Evolutionary conservation across 495 filamentous ascomycete species (phyloP).

Genomic region (Aspergillus nanangensis): DNA sequence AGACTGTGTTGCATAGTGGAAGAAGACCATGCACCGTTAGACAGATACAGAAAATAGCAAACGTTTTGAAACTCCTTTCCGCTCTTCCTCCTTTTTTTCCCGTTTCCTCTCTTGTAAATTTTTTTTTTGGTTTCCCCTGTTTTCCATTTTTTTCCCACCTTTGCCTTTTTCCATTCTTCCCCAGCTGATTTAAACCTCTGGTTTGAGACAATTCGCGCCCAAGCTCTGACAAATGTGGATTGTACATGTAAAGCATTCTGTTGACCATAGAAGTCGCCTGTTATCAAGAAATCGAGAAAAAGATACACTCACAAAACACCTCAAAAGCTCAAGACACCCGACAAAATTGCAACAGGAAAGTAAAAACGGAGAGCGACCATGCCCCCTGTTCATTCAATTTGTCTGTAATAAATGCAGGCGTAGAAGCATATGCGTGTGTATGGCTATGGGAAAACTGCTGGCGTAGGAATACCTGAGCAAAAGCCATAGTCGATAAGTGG

Average conservation of each 20-base stretch:
- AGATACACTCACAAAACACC: constrained; percentile 13
- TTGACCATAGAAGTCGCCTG: constrained; percentile 9
- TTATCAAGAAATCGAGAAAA: constrained; percentile 21
- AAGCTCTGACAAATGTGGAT: constrained; percentile 12
- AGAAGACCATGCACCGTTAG: constrained; percentile 10
- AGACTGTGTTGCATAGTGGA: neutral
- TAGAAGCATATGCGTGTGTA: too few relatives aligned
- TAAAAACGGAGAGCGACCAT: too few relatives aligned
- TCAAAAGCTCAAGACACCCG: constrained; percentile 5
- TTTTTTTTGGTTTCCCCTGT: neutral
- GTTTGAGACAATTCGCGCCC: too few relatives aligned
- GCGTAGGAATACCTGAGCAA: neutral
- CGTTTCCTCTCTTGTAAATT: neutral
- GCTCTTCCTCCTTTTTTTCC: neutral
- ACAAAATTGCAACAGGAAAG: too few relatives aligned
- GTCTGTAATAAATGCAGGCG: too few relatives aligned
- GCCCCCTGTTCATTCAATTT: too few relatives aligned
- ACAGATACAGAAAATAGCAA: constrained; percentile 19
- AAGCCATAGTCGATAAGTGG: neutral
- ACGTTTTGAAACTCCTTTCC: neutral
- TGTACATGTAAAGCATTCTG: constrained; percentile 13
- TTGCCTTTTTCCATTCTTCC: constrained; percentile 4
- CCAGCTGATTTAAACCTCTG: neutral
- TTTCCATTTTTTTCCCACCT: constrained; percentile 1
- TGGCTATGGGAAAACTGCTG: too few relatives aligned